A percentile compares a stretch with the other conserved stretches of the same genome.
Evolutionary conservation across 2,329 filamentous ascomycete genomes (phyloP).

Genomic region (Penicillium sp.): DNA sequence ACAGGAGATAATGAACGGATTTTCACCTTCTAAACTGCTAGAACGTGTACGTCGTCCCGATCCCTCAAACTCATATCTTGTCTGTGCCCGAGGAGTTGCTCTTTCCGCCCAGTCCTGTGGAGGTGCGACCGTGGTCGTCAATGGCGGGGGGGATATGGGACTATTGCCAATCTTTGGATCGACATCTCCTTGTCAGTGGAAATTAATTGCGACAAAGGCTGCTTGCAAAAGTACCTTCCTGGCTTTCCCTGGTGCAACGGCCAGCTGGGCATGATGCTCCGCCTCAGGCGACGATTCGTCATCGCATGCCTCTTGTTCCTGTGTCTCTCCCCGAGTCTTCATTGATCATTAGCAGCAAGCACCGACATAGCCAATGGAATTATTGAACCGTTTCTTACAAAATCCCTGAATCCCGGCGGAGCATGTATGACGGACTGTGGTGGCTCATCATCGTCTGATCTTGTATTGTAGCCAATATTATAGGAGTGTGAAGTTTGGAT

Average conservation of each 20-base stretch:
- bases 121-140: slow-evolving; percentile 73
- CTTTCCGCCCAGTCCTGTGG: slow-evolving; percentile 66
- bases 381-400: slow-evolving; percentile 56
- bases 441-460: slow-evolving; percentile 66
- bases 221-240: slow-evolving; percentile 15
- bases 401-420: slow-evolving; percentile 76
- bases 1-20: neutral
- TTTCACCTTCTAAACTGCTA: slow-evolving; percentile 73
- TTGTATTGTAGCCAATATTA: slow-evolving; percentile 21
- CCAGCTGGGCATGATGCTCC: slow-evolving; percentile 1
- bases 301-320: slow-evolving; percentile 8
- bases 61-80: slow-evolving; percentile 70
- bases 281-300: slow-evolving; percentile 10
- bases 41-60: slow-evolving; percentile 57
- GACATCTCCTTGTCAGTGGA: neutral
- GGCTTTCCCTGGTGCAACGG: slow-evolving; percentile 3
- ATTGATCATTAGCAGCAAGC: neutral
- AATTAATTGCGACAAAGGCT: neutral
- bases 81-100: slow-evolving; percentile 80
- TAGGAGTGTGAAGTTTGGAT: slow-evolving; percentile 29
- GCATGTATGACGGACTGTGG: slow-evolving; percentile 90
- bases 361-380: neutral
- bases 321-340: neutral
- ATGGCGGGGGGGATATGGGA: slow-evolving; percentile 65
- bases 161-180: slow-evolving; percentile 32